These are phyloP conservation scores for Liriodendron chinense DNA, from an alignment of 164 flowering plant species.

Conservation along the genomic window DNA sequence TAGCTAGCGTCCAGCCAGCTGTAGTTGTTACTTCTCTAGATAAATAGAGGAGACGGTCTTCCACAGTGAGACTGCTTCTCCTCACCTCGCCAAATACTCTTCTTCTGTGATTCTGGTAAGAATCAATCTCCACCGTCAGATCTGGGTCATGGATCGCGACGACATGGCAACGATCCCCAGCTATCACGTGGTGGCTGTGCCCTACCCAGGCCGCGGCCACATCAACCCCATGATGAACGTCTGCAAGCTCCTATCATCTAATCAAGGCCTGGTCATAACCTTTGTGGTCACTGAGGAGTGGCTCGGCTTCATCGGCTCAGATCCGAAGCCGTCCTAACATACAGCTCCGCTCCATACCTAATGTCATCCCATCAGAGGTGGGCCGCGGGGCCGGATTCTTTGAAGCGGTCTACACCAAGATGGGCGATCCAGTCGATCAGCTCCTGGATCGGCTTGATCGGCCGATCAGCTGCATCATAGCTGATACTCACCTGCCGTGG, in stretches of 20 bases:
- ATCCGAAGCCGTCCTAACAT: slow-evolving; percentile 31
- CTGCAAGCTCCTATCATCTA: slow-evolving; percentile 33
- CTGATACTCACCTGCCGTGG: slow-evolving; percentile 51
- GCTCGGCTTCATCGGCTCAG: slow-evolving; percentile 50
- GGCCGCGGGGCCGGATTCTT: slow-evolving; percentile 49
- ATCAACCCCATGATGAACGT: slow-evolving; percentile 62
- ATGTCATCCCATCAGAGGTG: slow-evolving; percentile 73
- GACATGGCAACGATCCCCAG: background rate
- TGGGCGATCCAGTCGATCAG: slow-evolving; percentile 59
- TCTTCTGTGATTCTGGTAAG: too few species aligned
- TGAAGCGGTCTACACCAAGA: slow-evolving; percentile 44
- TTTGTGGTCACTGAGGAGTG: slow-evolving; percentile 81
- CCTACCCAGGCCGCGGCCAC: slow-evolving; percentile 64
- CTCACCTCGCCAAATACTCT: too few species aligned
- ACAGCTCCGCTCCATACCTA: slow-evolving; percentile 57
- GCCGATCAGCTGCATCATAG: slow-evolving; percentile 34
- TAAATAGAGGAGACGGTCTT: too few species aligned
- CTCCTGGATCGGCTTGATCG: slow-evolving; percentile 41
- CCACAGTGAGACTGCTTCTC: too few species aligned
- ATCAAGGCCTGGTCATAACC: slow-evolving; percentile 31
- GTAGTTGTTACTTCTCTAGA: too few species aligned
- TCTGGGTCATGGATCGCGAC: background rate
- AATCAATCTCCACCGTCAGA: background rate
- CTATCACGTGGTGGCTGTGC: slow-evolving; percentile 47
- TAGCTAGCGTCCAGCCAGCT: too few species aligned